Conservation (phyloP, 495 filamentous ascomycete genomes). For the Penicillium egyptiacum region DNA sequence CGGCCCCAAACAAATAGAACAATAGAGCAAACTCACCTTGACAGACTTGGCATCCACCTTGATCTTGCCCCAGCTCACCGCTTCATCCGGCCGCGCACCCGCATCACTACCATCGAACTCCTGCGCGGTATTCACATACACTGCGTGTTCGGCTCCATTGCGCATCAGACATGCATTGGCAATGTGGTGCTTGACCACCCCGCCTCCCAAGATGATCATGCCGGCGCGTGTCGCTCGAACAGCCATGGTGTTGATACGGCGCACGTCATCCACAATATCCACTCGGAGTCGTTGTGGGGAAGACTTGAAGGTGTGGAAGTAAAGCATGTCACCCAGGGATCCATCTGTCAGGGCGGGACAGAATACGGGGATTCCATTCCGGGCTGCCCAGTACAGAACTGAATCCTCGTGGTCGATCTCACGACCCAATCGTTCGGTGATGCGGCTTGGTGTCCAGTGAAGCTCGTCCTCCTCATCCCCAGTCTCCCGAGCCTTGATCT, state of each 20-base stretch:
- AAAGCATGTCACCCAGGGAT: constrained; percentile 93
- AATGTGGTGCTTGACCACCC: constrained; percentile 95
- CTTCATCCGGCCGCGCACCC: constrained; percentile 92
- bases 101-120: constrained; percentile 98
- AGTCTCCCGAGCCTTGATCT: constrained; percentile 41
- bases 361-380: constrained; percentile 93
- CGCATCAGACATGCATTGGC: constrained; percentile 96
- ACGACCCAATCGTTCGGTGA: constrained; percentile 81
- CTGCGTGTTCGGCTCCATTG: constrained; percentile 92
- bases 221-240: constrained; percentile 80
- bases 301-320: constrained; percentile 90
- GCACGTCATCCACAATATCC: constrained; percentile 87
- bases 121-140: constrained; percentile 94
- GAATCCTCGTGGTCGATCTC: constrained; percentile 89
- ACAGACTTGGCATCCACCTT: constrained; percentile 80
- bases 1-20: neutral
- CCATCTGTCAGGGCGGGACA: constrained; percentile 95
- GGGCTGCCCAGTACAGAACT: constrained; percentile 92
- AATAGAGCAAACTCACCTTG: constrained; percentile 58
- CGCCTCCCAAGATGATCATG: constrained; percentile 93
- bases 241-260: constrained; percentile 84
- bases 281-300: constrained; percentile 75
- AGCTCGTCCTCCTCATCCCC: constrained; percentile 65
- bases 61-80: constrained; percentile 98
- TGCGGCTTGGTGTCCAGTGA: constrained; percentile 86